These are phyloP conservation scores for Monosporozyma aerobia DNA, from an alignment of 805 yeast species.

Conservation along the genomic window DNA sequence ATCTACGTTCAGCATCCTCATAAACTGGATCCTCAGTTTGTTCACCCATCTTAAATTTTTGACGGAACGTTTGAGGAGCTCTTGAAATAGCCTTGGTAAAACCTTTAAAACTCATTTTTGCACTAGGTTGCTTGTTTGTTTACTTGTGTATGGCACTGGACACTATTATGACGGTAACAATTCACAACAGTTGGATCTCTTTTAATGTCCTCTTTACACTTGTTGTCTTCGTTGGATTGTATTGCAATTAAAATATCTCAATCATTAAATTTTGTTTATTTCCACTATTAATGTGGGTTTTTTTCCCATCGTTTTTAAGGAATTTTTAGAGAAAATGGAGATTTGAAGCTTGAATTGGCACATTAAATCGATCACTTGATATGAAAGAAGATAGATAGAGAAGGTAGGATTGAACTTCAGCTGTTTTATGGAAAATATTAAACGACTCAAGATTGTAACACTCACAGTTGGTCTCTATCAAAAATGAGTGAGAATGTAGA, in stretches of 20 bases:
- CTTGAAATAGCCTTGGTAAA: conserved; percentile 68
- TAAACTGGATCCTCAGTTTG: conserved; percentile 79
- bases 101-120: conserved; percentile 80
- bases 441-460: background rate
- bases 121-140: background rate
- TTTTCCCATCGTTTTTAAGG: background rate
- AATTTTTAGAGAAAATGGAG: background rate
- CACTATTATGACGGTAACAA: background rate
- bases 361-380: background rate
- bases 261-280: background rate
- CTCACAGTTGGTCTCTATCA: background rate
- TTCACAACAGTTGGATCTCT: background rate
- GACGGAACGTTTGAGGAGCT: conserved; percentile 88
- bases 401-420: background rate
- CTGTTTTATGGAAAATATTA: background rate
- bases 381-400: background rate
- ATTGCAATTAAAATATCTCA: background rate
- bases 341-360: background rate
- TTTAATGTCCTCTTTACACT: background rate
- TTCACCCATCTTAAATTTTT: conserved; percentile 83
- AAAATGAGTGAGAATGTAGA: background rate
- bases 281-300: background rate
- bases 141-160: background rate
- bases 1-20: conserved; percentile 91
- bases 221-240: background rate